Evolutionary conservation across 768 basidiomycete genomes (phyloP), one percentile per base, ranked within the genome.

Genomic region (Agrocybe chaxingu): DNA sequence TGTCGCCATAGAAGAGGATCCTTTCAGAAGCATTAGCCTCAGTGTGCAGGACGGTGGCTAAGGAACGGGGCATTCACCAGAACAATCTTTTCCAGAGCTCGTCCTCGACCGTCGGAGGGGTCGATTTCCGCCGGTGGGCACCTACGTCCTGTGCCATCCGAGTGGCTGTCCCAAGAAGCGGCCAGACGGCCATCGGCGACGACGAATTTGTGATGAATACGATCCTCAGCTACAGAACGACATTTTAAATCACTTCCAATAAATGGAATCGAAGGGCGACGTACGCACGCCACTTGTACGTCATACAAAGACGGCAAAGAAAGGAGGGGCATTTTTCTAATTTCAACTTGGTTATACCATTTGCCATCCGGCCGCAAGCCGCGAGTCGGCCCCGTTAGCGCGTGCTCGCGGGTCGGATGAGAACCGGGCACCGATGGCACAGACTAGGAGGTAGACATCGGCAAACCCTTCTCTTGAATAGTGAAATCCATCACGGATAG

Each of bases 131-230:
- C 33, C 72, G 62, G 61, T 90, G 88, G 0, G 80, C 82, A 29
- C 89, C 81, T 30, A 87, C 79, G 52, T 90, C 88, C 60, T 87
- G 81, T 1, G 82, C 79, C 30, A 82, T 66, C 7, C 86, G 79
- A 33, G 90, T 72, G 30, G 81, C 82, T 31, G 85, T 67, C 2
- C 85, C 84, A 34, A 80, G 70, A 10, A 82, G 59, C 19, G 75
- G 75, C 87, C 86, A 88, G 42, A 71, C 73, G 16, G 74, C 71
- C 48, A 81, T 79, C 3, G 77, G 78, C 0, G 74, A 70, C 0
- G 74, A 77, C 3, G 74, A 72, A 3, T 75, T 77, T 53, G 73
- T 73, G 10, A 79, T 68, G 63, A 70, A 80, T 50, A 67, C 49
- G 0, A 72, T 67, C 8, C 70, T 64, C 31, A 82, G 53, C 80